A percentile compares a stretch with the other conserved stretches of the same genome.
Evolutionary conservation across 1,139 yeast species (phyloP).

Genomic region (Zygosaccharomyces sapae): DNA sequence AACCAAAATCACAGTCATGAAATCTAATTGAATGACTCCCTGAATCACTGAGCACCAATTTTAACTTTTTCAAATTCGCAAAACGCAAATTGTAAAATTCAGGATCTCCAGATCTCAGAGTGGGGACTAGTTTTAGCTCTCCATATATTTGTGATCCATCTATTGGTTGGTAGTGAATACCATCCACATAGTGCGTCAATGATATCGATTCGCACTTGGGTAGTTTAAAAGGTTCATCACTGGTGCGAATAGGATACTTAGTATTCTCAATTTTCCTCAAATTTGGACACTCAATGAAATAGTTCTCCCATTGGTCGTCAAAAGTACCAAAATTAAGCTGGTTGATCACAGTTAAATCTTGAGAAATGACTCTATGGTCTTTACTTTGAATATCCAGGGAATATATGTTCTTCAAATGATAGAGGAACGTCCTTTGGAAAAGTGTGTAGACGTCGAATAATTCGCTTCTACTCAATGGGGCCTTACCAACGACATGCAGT

Average conservation of each 20-base stretch:
- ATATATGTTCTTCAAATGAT: slow-evolving; percentile 21
- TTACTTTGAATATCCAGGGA: slow-evolving; percentile 22
- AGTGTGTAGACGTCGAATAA: slow-evolving; percentile 27
- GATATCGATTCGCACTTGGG: slow-evolving; percentile 25
- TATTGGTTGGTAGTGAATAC: slow-evolving; percentile 18
- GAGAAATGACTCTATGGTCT: slow-evolving; percentile 18
- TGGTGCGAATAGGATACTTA: slow-evolving; percentile 19
- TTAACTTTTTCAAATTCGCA: slow-evolving; percentile 19
- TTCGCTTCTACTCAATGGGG: slow-evolving; percentile 8
- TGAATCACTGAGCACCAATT: slow-evolving; percentile 12
- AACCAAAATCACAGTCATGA: slow-evolving; percentile 21
- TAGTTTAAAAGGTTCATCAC: slow-evolving; percentile 12
- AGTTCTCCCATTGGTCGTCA: slow-evolving; percentile 11
- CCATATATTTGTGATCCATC: slow-evolving; percentile 21
- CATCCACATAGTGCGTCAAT: slow-evolving; percentile 21
- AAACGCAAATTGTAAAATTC: slow-evolving; percentile 19
- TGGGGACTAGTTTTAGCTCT: slow-evolving; percentile 18
- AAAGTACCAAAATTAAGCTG: slow-evolving; percentile 15
- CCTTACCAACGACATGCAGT: slow-evolving; percentile 26
- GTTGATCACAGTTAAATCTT: slow-evolving; percentile 18
- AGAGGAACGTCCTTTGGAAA: slow-evolving; percentile 24
- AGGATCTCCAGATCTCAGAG: slow-evolving; percentile 21
- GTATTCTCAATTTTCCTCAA: slow-evolving; percentile 21
- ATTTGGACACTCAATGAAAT: slow-evolving; percentile 19
- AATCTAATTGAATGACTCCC: slow-evolving; percentile 18